phyloP scores from a whole-genome alignment of 768 basidiomycete species.

The Leccinellum luteum region DNA sequence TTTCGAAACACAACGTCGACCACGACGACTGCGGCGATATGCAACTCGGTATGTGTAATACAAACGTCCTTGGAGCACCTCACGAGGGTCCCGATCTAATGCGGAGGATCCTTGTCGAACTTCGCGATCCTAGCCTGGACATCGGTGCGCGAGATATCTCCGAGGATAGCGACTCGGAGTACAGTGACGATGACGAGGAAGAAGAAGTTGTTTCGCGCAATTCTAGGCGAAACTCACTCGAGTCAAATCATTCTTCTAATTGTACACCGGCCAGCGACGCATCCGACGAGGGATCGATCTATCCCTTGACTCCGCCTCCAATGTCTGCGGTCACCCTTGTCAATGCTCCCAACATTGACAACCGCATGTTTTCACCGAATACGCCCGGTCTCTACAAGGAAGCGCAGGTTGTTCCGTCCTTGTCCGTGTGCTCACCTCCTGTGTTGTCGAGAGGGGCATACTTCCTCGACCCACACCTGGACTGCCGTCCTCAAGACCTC shows the following conservation, averaged over 20 bases:
- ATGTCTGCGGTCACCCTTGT: not conserved
- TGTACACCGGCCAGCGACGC: not conserved
- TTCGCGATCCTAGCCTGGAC: slow-evolving; percentile 16
- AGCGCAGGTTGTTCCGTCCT: not conserved
- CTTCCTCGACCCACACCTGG: slow-evolving; percentile 3
- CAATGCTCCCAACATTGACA: not conserved
- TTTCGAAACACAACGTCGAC: not conserved
- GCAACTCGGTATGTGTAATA: not conserved
- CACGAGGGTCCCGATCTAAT: slow-evolving; percentile 9
- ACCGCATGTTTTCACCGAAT: not conserved
- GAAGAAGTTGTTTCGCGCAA: not conserved
- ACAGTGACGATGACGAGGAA: not conserved
- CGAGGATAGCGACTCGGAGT: slow-evolving; percentile 10
- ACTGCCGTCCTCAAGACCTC: slow-evolving; percentile 1
- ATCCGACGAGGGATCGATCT: slow-evolving; percentile 8
- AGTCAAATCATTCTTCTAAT: not conserved
- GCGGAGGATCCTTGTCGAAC: slow-evolving; percentile 14
- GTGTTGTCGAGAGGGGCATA: not conserved
- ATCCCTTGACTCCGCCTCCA: slow-evolving; percentile 9
- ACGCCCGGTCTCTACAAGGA: not conserved
- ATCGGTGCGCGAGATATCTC: not conserved
- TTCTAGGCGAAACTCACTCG: not conserved
- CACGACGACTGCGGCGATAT: not conserved
- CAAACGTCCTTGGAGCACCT: not conserved
- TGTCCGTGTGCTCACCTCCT: not conserved